Evolutionary conservation across 257 asterid species (phyloP), one percentile per base, ranked within the genome.

Genomic region (Petrea volubilis): DNA sequence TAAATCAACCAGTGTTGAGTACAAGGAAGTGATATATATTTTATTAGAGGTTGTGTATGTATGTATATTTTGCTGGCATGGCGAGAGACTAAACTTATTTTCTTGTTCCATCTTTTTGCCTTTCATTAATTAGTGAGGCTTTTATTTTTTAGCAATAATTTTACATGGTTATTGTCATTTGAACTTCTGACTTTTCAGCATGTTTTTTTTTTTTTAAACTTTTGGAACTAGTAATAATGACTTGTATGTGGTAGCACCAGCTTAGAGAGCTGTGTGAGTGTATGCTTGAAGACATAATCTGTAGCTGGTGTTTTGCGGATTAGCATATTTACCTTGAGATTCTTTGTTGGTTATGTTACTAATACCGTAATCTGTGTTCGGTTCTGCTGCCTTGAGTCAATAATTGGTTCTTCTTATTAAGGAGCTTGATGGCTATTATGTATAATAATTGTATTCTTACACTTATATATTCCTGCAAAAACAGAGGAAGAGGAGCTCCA

Each of bases 401-500:
- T 65, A 27, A 43, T 23, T 10, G 34, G 23, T 69, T 33, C 15
- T 29, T 59, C 36, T 67, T 57, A 24, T 36, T 23, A 38, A 15
- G 72, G 60, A 63, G 29, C 25, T 47, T 24, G 10, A 25, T 53
- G 13, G n/a, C 40, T 49, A 14, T 21, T 52, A 15, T 60, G 17
- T 74, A 17, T n/a, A 44, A 21, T 52, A 14, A 28, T 21, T 61
- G 56, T 27, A 68, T 41, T 24, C 70, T 38, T 69, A 18, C 58
- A 57, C 1, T 55, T 52, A 38, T 52, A 17, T 43, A 31, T 74
- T 57, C 85, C 40, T 78, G 34, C 57, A 57, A 59, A 63, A n/a
- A 63, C 96, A 95, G 99, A 87, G 90, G 98, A 92, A 38, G 85
- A 93, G 71, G 97, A 95, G 83, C 98, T 95, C 64, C 96, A 92